Percentiles rank a stretch among this genome's conserved stretches.
These are phyloP conservation scores for Botrytis fabae DNA, from an alignment of 2,329 filamentous ascomycete species.

Conservation along the genomic window DNA sequence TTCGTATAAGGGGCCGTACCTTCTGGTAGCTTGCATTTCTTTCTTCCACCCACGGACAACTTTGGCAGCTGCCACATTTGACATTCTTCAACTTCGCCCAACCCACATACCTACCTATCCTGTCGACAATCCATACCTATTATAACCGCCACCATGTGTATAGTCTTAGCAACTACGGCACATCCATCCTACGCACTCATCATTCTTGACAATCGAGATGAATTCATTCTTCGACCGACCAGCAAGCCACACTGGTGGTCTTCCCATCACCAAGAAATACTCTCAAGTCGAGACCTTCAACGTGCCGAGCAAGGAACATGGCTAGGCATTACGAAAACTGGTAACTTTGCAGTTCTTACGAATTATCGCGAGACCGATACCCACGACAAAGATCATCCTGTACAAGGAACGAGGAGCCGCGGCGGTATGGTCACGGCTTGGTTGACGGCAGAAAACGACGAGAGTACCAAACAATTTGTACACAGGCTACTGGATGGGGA, in stretches of 20 bases:
- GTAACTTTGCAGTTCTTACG: slow-evolving; percentile 63
- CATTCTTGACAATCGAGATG: slow-evolving; percentile 76
- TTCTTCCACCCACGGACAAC: background rate
- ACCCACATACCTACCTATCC: background rate
- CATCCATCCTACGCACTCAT: slow-evolving; percentile 76
- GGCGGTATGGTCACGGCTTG: slow-evolving; percentile 65
- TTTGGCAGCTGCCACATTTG: background rate
- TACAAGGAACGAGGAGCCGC: slow-evolving; percentile 57
- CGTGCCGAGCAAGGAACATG: slow-evolving; percentile 64
- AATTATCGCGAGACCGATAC: slow-evolving; percentile 62
- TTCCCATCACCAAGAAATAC: slow-evolving; percentile 43
- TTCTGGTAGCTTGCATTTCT: slow-evolving; percentile 14
- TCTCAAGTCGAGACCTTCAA: slow-evolving; percentile 63
- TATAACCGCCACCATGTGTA: slow-evolving; percentile 62
- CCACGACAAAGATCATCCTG: slow-evolving; percentile 52
- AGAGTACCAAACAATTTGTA: slow-evolving; percentile 53
- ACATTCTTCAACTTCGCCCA: slow-evolving; percentile 15
- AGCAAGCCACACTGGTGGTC: slow-evolving; percentile 64
- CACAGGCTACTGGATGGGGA: slow-evolving; percentile 51
- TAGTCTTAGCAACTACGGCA: slow-evolving; percentile 71
- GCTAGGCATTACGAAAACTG: slow-evolving; percentile 61
- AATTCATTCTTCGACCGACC: slow-evolving; percentile 65
- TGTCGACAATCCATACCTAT: background rate
- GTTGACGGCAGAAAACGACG: slow-evolving; percentile 53
- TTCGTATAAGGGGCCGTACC: slow-evolving; percentile 1